Evolutionary conservation across 208 protist genomes (phyloP), one percentile per base, ranked within the genome.

Genomic region (Acanthamoeba rhysodes): DNA sequence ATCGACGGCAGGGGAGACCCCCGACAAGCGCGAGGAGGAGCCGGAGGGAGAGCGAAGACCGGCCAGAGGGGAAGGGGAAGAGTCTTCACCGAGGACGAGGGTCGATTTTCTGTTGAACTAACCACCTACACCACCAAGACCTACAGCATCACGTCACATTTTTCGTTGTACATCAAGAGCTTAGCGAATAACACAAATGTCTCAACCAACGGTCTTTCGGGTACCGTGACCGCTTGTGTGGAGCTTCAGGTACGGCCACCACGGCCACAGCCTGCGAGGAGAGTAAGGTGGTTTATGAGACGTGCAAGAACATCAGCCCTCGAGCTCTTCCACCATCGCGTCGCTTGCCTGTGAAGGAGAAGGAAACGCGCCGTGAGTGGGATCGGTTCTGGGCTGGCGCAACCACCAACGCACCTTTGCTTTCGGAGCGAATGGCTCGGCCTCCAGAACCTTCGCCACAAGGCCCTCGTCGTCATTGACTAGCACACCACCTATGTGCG

Each of bases 391-490:
- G 68, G 32, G 34, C 41, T 32, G 66, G 9, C 20, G 66, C 66
- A 66, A 27, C 22, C 59, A 66, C 34, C 48, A 16, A n/a, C 2
- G 41, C 12, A 53, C 14, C 76, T 57, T 57, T 5, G 20, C 37
- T 41, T 85, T 85, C 6, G 76, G 45, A 59, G 76, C 76, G n/a
- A 85, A 85, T 34, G 76, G 76, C 48, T 85, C 45, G 6, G 45
- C 48, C 9, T 85, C 76, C 24, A 85, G 45, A 2, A 85, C 76
- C 48, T 57, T 50, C 10, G 48, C 48, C 22, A 91, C 84, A 50
- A n/a, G 48, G 37, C 84, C 84, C 57, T 72, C 84, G 64, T 91
- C 84, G 27, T 91, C 84, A 27, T 91, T 91, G 24, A 91, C 84
- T 4, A 91, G 57, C 55, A 91, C 84, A 18, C 84, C 84, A 29